Base-by-base conservation (phyloP, 306 rosid species). In the Crotalaria pallida region DNA sequence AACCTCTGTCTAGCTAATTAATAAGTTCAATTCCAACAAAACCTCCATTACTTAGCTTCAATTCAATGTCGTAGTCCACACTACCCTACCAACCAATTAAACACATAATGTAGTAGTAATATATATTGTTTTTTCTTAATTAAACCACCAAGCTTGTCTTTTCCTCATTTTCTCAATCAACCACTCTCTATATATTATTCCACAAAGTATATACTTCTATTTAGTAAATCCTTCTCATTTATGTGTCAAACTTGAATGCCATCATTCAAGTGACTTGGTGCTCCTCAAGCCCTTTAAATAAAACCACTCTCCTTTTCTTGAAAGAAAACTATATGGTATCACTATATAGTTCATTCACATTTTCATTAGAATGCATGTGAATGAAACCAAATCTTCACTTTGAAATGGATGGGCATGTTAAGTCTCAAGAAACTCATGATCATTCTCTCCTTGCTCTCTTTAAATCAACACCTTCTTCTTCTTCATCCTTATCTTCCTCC, bases 361-460 rank as follows among this genome's bases (percentile, higher is more conserved):
- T 72, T 64, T 78, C 67, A 41, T 55, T 19, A 55, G 47, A 82
- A 44, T 10, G 47, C 79, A 44, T 10, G 56, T 69, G 26, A 12
- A 27, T 27, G 23, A 58, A 41, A 31, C 50, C 65, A 61, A 65
- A 36, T 17, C 75, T 59, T 50, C 40, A 23, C 22, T 59, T 77
- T 23, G 65, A 87, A 75, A 90, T 86, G 94, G 87, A 85, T 69
- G 76, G 34, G 19, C 57, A 56, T 3, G 18, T 24, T 13, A 67
- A 84, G 76, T 60, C 71, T 13, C 71, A 58, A 13, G 43, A 12
- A 45, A 17, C 26, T 27, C 79, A 70, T 44, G 77, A 63, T 17
- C 77, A 53, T 59, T 72, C 82, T 55, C 77, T 73, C 72, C 45
- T 76, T 29, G 38, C 76, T 77, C 75, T 61, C 4, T 44, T 84